Evolutionary conservation across 2,329 filamentous ascomycete species (phyloP), one percentile per base, ranked within the genome.

Genomic region (Fusarium continuum): DNA sequence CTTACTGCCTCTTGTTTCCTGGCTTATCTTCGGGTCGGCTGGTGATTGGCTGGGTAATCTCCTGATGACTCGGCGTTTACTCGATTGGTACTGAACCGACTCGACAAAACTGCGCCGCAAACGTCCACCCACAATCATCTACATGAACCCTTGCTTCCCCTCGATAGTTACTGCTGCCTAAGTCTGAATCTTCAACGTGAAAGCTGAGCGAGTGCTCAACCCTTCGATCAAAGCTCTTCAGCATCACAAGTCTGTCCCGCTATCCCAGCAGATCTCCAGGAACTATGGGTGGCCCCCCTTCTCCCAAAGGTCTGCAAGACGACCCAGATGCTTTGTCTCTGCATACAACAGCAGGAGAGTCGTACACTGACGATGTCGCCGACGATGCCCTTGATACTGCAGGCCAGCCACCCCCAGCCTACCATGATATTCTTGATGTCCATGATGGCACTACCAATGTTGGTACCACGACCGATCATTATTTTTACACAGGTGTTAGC

Each of bases 261-360:
- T 8, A 26, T 2, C 0, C 0, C 10, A 19, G n/a, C 14, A 4
- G 1, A 6, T 17, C 3, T 10, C 10, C 14, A 36, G 16, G 5
- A 23, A 48, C 4, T 3, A 64, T 64, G 61, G 50, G 61, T 4
- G 28, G 25, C 2, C 54, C 49, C 39, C 39, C 41, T 10, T 49
- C 49, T 0, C 22, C 46, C 13, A 39, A 4, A 22, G 22, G 17
- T 39, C 48, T 13, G 64, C 38, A 32, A 25, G 65, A 68, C 16
- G 65, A 68, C 9, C 62, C 65, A 3, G 65, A 68, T 29, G 65
- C 65, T 11, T 16, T 68, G 20, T 68, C 65, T 10, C 11, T 68
- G 11, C 65, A 64, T 22, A 68, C 65, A 16, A 64, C 65, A 5
- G 13, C 22, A 2, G 65, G 55, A 20, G 53, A 67, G 19, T n/a